phyloP scores from a whole-genome alignment of 306 rosid genomes.

The Senna siamea region DNA sequence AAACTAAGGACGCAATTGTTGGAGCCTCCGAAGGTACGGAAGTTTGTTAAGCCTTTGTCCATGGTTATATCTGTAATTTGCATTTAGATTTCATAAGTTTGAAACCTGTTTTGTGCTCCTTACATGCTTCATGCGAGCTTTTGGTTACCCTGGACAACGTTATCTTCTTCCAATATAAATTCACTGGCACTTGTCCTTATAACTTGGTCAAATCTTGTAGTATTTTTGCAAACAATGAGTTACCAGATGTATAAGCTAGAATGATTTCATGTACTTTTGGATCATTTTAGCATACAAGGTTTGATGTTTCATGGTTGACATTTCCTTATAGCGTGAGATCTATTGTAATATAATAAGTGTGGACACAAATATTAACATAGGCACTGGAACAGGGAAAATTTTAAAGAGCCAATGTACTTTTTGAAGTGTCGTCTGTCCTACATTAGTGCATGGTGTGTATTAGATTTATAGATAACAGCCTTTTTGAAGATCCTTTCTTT shows the following conservation, averaged over 20 bases:
- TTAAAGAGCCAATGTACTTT: background rate
- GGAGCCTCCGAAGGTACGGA: constrained; percentile 94
- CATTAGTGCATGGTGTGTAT: background rate
- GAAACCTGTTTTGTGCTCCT: background rate
- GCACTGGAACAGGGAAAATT: background rate
- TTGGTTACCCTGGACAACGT: background rate
- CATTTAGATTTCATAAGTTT: background rate
- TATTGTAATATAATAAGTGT: background rate
- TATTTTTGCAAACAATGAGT: constrained; percentile 2
- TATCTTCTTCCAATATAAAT: constrained; percentile 15
- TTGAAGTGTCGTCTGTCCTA: background rate
- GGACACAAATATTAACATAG: background rate
- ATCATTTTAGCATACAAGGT: background rate
- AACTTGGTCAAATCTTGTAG: background rate
- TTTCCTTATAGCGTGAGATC: constrained; percentile 12
- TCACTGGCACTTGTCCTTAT: constrained; percentile 2
- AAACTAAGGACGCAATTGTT: constrained; percentile 90
- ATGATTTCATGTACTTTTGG: background rate
- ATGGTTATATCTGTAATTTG: constrained; percentile 1
- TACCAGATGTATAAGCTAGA: constrained; percentile 1
- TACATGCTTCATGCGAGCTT: background rate
- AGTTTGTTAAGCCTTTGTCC: background rate
- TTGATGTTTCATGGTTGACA: background rate
- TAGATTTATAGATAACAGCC: background rate
- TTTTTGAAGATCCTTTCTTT: too few relatives aligned